phyloP scores from a whole-genome alignment of 208 protist species.

The Leishmania martiniquensis region DNA sequence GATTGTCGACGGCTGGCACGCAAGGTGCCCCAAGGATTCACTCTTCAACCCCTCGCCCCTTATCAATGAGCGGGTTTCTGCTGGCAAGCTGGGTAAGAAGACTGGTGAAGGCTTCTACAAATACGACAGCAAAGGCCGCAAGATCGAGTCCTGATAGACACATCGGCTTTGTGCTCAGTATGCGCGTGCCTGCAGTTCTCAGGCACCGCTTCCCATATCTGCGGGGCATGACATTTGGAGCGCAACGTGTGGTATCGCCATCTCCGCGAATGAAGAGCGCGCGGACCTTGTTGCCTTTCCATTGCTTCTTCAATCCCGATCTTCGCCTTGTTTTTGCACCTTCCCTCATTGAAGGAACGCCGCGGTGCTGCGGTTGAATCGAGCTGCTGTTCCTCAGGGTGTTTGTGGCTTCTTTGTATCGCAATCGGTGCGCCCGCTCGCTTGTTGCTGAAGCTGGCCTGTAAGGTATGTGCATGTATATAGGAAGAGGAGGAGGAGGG shows the following conservation, averaged over 20 bases:
- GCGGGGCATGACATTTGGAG: neutral
- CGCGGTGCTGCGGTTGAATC: too few relatives aligned
- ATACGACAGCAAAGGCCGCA: conserved; percentile 47
- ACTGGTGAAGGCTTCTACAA: conserved; percentile 91
- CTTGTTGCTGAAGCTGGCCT: too few relatives aligned
- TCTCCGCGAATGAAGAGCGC: too few relatives aligned
- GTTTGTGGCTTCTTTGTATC: too few relatives aligned
- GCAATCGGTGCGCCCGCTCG: too few relatives aligned
- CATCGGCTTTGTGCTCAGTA: neutral
- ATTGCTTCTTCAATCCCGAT: too few relatives aligned
- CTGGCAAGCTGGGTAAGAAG: conserved; percentile 88
- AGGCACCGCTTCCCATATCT: neutral
- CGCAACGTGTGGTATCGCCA: neutral
- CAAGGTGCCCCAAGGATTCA: conserved; percentile 53
- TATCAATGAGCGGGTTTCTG: conserved; percentile 58
- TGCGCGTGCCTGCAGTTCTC: neutral
- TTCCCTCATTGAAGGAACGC: too few relatives aligned
- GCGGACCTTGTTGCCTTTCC: too few relatives aligned
- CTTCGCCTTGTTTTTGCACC: too few relatives aligned
- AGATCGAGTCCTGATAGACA: conserved; percentile 7
- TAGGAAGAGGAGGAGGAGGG: too few relatives aligned
- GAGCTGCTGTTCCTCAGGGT: too few relatives aligned
- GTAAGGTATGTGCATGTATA: too few relatives aligned
- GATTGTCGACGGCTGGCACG: conserved; percentile 78
- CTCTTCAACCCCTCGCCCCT: conserved; percentile 67